Evolutionary conservation across 1,139 yeast genomes (phyloP).

Genomic region (Chernovozyma sophiae-reginae): DNA sequence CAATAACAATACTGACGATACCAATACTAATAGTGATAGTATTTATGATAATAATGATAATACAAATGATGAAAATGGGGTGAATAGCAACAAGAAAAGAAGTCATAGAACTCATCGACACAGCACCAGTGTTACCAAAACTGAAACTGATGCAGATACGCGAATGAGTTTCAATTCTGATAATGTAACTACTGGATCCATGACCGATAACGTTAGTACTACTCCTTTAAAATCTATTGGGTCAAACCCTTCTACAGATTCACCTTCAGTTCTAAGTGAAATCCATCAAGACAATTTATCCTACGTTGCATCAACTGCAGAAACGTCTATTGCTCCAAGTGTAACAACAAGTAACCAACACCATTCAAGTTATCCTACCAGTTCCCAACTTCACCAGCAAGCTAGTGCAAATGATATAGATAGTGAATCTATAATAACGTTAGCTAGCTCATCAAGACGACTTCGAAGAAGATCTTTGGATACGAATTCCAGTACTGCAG

Average conservation of each 20-base stretch:
- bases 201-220: conserved; percentile 46
- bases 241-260: conserved; percentile 44
- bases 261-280: conserved; percentile 44
- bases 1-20: not conserved
- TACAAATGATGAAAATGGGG: too few relatives aligned
- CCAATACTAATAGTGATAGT: not conserved
- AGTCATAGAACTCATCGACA: conserved; percentile 8
- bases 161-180: conserved; percentile 19
- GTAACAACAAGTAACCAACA: conserved; percentile 7
- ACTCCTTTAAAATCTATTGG: conserved; percentile 50
- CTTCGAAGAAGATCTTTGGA: conserved; percentile 50
- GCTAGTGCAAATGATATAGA: conserved; percentile 24
- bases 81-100: not conserved
- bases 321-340: conserved; percentile 51
- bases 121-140: conserved; percentile 9
- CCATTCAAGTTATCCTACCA: conserved; percentile 1
- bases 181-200: conserved; percentile 13
- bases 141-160: not conserved
- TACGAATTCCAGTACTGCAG: conserved; percentile 57
- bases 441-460: conserved; percentile 51
- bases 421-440: conserved; percentile 51
- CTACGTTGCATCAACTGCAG: conserved; percentile 47
- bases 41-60: conserved; percentile 7
- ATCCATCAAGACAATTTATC: conserved; percentile 34
- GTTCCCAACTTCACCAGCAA: not conserved